Evolutionary conservation across 306 rosid genomes (phyloP), one percentile per base, ranked within the genome.

Genomic region (Myrica gale): DNA sequence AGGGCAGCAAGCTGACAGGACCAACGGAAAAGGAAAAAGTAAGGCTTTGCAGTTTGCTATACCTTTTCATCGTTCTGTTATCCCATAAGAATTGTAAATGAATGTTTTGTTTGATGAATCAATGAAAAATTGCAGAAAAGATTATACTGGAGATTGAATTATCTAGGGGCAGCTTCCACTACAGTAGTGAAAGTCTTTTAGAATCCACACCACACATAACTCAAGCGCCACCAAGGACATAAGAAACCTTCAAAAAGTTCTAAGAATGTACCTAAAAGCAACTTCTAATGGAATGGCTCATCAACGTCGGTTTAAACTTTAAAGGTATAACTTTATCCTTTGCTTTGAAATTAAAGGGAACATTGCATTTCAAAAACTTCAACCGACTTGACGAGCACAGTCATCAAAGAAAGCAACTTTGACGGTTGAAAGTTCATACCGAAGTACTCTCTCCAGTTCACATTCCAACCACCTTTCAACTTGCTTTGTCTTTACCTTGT

Each of bases 231-330:
- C 77, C 68, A 65, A 51, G 4, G 46, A 69, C 52, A 50, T 69
- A 78, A 76, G 37, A 74, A 75, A 62, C 75, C 72, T 54, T 75
- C 20, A 72, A 47, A 75, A 75, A 71, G 79, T 80, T 71, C 19
- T 72, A 75, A 78, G 82, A 82, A 82, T 82, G 81, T 75, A 76
- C 74, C 53, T 68, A 69, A 66, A 82, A 72, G 82, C 50, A 72
- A 77, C 71, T 81, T 67, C 76, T 16, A 10, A 67, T 81, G 78
- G 20, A 26, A 73, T 70, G 77, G 78, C 84, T 80, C 70, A 78
- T 81, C 87, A 83, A 82, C 52, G 11, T 66, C 4, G 23, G 9
- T 74, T 71, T 3, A 3, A 85, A 85, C 5, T 74, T 71, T 3
- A 3, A 85, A 85, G 84, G 84, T 69, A 26, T 32, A 55, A 80